phyloP scores from a whole-genome alignment of 306 rosid genomes.

The Prosopis cineraria region DNA sequence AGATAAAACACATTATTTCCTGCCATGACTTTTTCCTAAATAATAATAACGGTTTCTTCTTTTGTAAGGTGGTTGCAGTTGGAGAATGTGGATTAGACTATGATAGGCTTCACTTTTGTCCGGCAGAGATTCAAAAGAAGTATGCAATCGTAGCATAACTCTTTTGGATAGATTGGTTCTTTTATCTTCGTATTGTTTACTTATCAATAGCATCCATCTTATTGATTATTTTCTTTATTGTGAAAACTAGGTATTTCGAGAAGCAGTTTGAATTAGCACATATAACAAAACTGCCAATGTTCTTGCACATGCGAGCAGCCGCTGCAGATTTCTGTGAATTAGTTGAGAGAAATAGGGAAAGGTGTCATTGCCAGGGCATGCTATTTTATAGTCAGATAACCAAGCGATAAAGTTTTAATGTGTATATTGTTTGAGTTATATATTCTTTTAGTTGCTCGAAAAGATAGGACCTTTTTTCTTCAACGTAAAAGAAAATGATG shows the following conservation, averaged over 20 bases:
- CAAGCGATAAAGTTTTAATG: conserved; percentile 13
- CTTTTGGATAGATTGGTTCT: conserved; percentile 2
- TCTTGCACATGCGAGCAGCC: conserved; percentile 96
- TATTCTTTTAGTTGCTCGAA: conserved; percentile 24
- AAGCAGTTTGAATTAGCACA: conserved; percentile 89
- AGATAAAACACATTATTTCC: not conserved
- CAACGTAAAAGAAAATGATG: not conserved
- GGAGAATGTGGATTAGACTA: conserved; percentile 99
- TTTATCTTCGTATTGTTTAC: not conserved
- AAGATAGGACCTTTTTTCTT: conserved; percentile 10
- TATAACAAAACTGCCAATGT: conserved; percentile 86
- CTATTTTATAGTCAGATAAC: conserved; percentile 12
- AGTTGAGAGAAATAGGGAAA: conserved; percentile 66
- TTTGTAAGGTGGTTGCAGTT: conserved; percentile 80
- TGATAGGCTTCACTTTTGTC: conserved; percentile 94
- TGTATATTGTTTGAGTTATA: conserved; percentile 17
- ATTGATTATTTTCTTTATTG: conserved; percentile 7
- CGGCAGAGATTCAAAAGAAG: conserved; percentile 87
- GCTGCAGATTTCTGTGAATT: conserved; percentile 91
- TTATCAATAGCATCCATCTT: conserved; percentile 4
- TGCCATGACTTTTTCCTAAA: not conserved
- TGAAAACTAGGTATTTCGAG: conserved; percentile 78
- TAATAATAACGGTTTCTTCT: not conserved
- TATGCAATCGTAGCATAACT: conserved; percentile 38
- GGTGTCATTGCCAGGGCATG: conserved; percentile 49